Base-by-base conservation (phyloP, 495 filamentous ascomycete genomes). In the Penicillium parvum region DNA sequence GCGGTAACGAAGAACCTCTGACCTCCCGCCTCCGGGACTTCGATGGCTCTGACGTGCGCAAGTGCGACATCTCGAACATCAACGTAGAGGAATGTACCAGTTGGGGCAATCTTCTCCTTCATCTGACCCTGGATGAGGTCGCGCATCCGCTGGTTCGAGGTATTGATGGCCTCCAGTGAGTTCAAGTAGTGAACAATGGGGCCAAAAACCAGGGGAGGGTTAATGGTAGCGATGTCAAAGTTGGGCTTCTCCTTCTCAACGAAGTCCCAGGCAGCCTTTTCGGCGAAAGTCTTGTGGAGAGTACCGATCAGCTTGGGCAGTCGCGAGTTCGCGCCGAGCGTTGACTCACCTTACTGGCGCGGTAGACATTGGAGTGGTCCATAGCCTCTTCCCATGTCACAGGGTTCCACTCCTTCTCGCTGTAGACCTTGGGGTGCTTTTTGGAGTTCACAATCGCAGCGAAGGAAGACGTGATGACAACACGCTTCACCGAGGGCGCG, bases 381-480 rank as follows among this genome's bases (percentile, higher is more conserved):
- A 74, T 49, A 2, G 84, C 79, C 47, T 89, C 75, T 49, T 85
- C 82, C 49, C 74, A 65, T 4, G 88, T 91, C 3, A 88, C 75
- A 0, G 88, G 88, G 65, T 92, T 92, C 90, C 90, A 97, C 33
- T 83, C 80, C 14, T 69, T 65, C 57, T 94, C 88, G 40, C 70
- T 72, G 59, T 88, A 94, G 11, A 70, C 71, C 32, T 71, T 72
- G 0, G 71, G 68, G 45, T 72, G 68, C 25, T 63, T 57, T n/a
- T 62, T 63, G 10, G 44, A 52, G 39, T 85, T 64, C 32, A 86
- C 33, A 45, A 94, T 84, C 14, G 86, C 72, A 6, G 90, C 90
- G 63, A 91, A 95, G 11, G 86, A 92, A 20, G 82, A 86, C 1
- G 90, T 96, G 50, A 96, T 76, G 34, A 90, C 82, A 8, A 96